These are phyloP conservation scores for Candida saitoana DNA, from an alignment of 805 yeast genomes.

Conservation along the genomic window DNA sequence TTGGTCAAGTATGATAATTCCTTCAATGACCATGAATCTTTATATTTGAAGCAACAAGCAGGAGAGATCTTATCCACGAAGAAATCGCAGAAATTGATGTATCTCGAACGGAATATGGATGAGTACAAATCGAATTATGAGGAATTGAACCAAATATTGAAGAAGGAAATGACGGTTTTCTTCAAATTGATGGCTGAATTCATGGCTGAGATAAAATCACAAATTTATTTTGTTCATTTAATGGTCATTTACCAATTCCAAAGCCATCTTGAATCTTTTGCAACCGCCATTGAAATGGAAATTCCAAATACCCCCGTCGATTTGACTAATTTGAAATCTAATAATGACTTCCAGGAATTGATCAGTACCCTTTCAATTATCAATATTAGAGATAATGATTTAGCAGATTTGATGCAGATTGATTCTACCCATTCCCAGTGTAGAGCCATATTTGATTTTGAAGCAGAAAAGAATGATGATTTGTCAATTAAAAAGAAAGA, in stretches of 20 bases:
- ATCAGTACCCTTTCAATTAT: slow-evolving; percentile 20
- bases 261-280: slow-evolving; percentile 16
- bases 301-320: background rate
- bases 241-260: slow-evolving; percentile 28
- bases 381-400: slow-evolving; percentile 20
- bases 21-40: slow-evolving; percentile 22
- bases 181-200: slow-evolving; percentile 28
- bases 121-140: slow-evolving; percentile 26
- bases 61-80: slow-evolving; percentile 24
- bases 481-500: slow-evolving; percentile 43
- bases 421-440: slow-evolving; percentile 16
- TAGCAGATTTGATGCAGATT: slow-evolving; percentile 9
- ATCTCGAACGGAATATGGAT: slow-evolving; percentile 24
- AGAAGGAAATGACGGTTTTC: slow-evolving; percentile 45
- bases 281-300: slow-evolving; percentile 10
- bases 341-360: slow-evolving; percentile 8
- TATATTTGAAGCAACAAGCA: slow-evolving; percentile 33
- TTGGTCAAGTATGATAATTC: slow-evolving; percentile 37
- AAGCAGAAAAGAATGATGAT: slow-evolving; percentile 37
- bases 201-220: slow-evolving; percentile 26
- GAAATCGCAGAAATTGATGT: slow-evolving; percentile 22
- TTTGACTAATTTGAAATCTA: slow-evolving; percentile 1
- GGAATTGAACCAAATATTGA: slow-evolving; percentile 33
- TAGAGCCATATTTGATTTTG: slow-evolving; percentile 38
- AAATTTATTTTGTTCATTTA: slow-evolving; percentile 37